Percentiles rank a stretch among this genome's conserved stretches.
These are phyloP conservation scores for Scalesia atractyloides DNA, from an alignment of 129 eudicot species.

Conservation along the genomic window DNA sequence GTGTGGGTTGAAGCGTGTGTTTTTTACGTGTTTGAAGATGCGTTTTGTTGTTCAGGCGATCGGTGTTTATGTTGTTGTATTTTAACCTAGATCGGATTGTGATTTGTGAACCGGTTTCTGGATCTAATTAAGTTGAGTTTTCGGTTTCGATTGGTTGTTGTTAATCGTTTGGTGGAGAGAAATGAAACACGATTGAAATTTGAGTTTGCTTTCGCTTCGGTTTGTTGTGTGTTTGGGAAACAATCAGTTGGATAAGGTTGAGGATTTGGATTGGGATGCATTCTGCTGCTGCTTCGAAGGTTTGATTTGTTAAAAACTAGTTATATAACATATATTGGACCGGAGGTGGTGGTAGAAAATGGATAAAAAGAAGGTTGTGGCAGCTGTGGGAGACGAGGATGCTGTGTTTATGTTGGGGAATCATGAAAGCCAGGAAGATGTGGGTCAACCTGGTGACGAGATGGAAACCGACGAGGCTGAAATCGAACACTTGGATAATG, in stretches of 20 bases:
- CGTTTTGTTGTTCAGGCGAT: conserved; percentile 19
- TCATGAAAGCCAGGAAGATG: conserved; percentile 42
- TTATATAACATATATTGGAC: not conserved
- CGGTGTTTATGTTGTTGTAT: conserved; percentile 9
- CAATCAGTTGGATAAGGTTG: conserved; percentile 16
- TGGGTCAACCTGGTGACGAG: conserved; percentile 49
- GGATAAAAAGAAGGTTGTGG: conserved; percentile 52
- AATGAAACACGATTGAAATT: conserved; percentile 12
- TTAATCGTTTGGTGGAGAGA: not conserved
- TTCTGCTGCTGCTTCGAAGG: conserved; percentile 37
- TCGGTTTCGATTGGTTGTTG: conserved; percentile 5
- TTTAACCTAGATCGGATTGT: conserved; percentile 26
- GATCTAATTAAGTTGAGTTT: conserved; percentile 14
- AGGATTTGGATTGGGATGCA: conserved; percentile 24
- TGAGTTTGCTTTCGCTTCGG: not conserved
- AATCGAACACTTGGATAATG: conserved; percentile 26
- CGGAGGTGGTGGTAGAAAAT: conserved; percentile 33
- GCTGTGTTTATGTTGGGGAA: conserved; percentile 39
- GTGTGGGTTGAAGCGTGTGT: conserved; percentile 1
- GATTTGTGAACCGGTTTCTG: conserved; percentile 13
- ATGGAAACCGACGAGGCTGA: conserved; percentile 56
- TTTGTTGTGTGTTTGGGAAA: conserved; percentile 4
- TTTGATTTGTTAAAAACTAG: conserved; percentile 21
- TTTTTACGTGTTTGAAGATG: not conserved
- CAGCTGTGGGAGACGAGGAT: conserved; percentile 38